Percentiles rank a stretch among this genome's conserved stretches.
These are phyloP conservation scores for Leucaena leucocephala DNA, from an alignment of 306 rosid genomes.

Conservation along the genomic window DNA sequence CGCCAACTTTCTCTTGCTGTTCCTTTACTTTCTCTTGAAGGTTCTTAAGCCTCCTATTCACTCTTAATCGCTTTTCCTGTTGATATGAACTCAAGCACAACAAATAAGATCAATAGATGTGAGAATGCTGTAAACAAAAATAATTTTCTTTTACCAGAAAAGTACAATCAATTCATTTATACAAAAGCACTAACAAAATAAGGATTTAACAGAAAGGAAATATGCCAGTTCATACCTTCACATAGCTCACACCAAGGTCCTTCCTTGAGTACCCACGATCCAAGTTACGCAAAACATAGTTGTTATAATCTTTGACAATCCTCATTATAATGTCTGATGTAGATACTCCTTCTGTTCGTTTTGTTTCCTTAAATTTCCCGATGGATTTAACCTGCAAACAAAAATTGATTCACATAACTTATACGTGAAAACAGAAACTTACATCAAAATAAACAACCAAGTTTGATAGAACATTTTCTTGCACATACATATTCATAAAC, in stretches of 20 bases:
- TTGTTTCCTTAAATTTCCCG: constrained; percentile 93
- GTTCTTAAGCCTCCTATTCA: constrained; percentile 84
- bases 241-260: constrained; percentile 98
- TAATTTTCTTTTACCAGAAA: background rate
- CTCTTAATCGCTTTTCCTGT: constrained; percentile 93
- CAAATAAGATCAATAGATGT: constrained; percentile 25
- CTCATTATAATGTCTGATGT: constrained; percentile 97
- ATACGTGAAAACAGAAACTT: constrained; percentile 15
- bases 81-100: background rate
- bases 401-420: constrained; percentile 19
- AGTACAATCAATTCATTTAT: constrained; percentile 23
- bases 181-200: background rate
- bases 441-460: background rate
- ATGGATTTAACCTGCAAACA: constrained; percentile 72
- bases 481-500: constrained; percentile 93
- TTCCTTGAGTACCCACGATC: constrained; percentile 97
- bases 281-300: constrained; percentile 92
- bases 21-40: constrained; percentile 97
- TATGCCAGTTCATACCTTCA: constrained; percentile 66
- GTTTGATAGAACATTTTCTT: constrained; percentile 7
- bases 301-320: constrained; percentile 95
- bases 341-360: constrained; percentile 92
- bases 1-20: constrained; percentile 93
- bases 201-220: constrained; percentile 14
- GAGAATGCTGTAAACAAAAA: constrained; percentile 1